These are phyloP conservation scores for Verticillium dahliae DNA, from an alignment of 2,329 filamentous ascomycete genomes.

Conservation along the genomic window DNA sequence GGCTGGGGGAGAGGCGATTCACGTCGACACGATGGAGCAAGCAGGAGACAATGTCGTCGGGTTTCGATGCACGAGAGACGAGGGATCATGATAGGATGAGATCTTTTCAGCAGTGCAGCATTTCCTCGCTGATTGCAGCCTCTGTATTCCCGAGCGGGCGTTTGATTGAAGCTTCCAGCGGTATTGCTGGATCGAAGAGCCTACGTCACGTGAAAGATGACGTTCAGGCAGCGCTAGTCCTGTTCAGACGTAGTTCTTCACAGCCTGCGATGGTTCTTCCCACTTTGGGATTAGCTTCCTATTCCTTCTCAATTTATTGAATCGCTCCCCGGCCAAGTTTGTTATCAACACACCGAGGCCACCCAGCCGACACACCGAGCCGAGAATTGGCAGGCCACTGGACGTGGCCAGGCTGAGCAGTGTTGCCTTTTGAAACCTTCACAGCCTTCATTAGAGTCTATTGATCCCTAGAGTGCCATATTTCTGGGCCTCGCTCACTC, in stretches of 20 bases:
- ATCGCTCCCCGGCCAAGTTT: neutral
- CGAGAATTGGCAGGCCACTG: neutral
- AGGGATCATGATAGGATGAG: neutral
- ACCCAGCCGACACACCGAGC: neutral
- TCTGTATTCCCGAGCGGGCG: neutral
- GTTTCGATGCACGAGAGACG: neutral
- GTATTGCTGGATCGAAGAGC: neutral
- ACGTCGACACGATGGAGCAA: too few species aligned
- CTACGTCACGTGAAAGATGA: neutral
- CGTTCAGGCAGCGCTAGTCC: neutral
- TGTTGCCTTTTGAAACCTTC: too few species aligned
- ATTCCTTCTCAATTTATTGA: neutral
- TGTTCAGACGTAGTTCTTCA: neutral
- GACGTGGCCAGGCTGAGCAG: too few species aligned
- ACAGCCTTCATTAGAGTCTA: neutral
- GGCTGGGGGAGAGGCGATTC: neutral
- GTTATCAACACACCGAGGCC: neutral
- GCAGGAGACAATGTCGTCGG: neutral
- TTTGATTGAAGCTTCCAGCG: neutral
- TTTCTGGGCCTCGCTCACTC: too few species aligned
- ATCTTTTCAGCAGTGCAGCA: neutral
- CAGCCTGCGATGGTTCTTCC: neutral
- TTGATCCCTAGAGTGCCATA: neutral
- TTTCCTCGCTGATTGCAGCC: neutral
- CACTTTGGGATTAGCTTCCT: neutral